Evolutionary conservation across 768 basidiomycete species (phyloP), one percentile per base, ranked within the genome.

Genomic region (Royoungia palumana): DNA sequence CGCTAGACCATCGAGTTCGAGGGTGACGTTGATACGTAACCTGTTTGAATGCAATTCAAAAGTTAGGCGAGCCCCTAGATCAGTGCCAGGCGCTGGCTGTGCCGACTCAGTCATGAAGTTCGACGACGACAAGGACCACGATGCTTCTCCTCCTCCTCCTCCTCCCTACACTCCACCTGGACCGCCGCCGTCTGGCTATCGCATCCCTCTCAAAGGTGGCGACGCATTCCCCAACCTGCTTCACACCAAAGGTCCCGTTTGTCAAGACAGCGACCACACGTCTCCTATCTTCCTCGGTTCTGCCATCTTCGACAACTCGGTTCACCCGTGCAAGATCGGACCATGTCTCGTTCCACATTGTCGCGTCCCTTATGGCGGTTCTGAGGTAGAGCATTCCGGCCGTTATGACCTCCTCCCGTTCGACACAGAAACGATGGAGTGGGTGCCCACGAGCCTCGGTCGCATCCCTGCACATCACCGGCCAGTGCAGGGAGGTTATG

Each of bases 261-360:
- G 76, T 57, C 57, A 65, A 32, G 87, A 92, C 59, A 64, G 70
- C 2, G 80, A 85, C 57, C 79, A 80, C 21, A 4, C 10, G 21
- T 75, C 77, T 2, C 83, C 83, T 6, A 62, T 90, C 50, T 93
- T 75, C 69, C 56, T 93, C 27, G 89, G 88, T 13, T 87, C 85
- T 5, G 89, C 87, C 11, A 68, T 90, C 39, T 72, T 89, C 61
- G 72, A 55, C 47, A 69, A 72, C 51, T 80, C 82, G 0, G 85
- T 90, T 3, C 89, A 92, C 50, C 89, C 89, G 4, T 91, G 89
- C 78, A 93, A 92, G 72, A 79, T 91, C 57, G 80, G 72, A 1
- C 80, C 83, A 10, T 64, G 75, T 54, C 77, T 87, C n/a, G 59
- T n/a, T 60, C 76, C 54, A 55, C 72, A 65, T 50, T 79, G 65